Evolutionary conservation across 768 basidiomycete species (phyloP).

Genomic region (Psilocybe sp.): DNA sequence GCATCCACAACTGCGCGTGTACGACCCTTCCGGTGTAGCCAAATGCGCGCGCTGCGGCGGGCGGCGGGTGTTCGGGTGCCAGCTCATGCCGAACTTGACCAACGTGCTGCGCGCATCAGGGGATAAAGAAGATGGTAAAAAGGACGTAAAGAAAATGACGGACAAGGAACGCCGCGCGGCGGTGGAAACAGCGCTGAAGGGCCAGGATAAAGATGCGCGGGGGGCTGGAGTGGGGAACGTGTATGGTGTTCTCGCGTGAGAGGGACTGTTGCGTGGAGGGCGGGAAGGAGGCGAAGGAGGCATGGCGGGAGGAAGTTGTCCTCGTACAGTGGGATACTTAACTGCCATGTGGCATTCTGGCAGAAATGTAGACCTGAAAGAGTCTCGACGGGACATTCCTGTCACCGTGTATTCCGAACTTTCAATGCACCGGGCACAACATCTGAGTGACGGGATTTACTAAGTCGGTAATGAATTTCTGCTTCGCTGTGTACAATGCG

Average conservation of each 20-base stretch:
- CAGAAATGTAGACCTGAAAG: no score
- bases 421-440: no score
- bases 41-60: constrained; percentile 67
- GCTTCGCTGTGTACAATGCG: no score
- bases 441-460: no score
- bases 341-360: no score
- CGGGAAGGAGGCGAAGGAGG: constrained; percentile 19
- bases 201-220: constrained; percentile 33
- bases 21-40: constrained; percentile 52
- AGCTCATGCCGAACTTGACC: constrained; percentile 93
- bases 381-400: no score
- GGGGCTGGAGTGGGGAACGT: constrained; percentile 97
- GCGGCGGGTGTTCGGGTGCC: constrained; percentile 82
- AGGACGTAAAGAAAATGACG: constrained; percentile 58
- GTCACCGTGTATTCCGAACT: no score
- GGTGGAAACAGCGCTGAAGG: constrained; percentile 53
- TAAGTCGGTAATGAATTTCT: no score
- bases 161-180: constrained; percentile 70
- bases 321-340: constrained; percentile 57
- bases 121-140: no score
- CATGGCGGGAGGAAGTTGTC: constrained; percentile 21
- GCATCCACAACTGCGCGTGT: constrained; percentile 45
- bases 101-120: constrained; percentile 54
- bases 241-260: constrained; percentile 84
- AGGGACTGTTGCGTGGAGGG: constrained; percentile 66